Evolutionary conservation across 2,329 filamentous ascomycete species (phyloP).

Genomic region (Blastomyces gilchristii): DNA sequence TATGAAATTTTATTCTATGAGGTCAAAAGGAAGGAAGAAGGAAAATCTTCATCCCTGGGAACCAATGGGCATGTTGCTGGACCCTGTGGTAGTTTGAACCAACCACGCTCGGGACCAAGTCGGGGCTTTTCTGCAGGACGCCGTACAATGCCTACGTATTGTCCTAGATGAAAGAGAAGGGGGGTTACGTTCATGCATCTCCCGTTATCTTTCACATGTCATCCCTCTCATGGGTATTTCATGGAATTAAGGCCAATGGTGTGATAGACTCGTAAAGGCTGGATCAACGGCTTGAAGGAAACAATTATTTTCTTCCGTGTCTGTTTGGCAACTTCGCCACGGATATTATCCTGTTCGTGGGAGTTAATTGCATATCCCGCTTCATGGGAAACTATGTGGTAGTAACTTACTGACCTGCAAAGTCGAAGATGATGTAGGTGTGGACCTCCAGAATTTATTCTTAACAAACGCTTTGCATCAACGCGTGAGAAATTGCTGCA

Average conservation of each 20-base stretch:
- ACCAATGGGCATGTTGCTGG: background rate
- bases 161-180: background rate
- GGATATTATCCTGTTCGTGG: background rate
- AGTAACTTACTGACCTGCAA: background rate
- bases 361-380: background rate
- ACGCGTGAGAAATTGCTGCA: background rate
- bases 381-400: background rate
- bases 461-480: background rate
- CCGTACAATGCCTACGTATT: background rate
- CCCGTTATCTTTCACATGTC: background rate
- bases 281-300: background rate
- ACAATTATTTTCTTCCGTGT: background rate
- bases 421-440: background rate
- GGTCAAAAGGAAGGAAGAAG: background rate
- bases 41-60: background rate
- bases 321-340: background rate
- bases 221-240: background rate
- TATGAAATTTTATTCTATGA: too few relatives aligned
- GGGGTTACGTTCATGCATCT: background rate
- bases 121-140: background rate
- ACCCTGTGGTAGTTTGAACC: background rate
- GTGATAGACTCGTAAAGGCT: background rate
- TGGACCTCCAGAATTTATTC: background rate
- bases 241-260: background rate
- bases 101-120: background rate